Evolutionary conservation across 1,139 yeast species (phyloP).

Genomic region (Debaryomycetaceae sp.): DNA sequence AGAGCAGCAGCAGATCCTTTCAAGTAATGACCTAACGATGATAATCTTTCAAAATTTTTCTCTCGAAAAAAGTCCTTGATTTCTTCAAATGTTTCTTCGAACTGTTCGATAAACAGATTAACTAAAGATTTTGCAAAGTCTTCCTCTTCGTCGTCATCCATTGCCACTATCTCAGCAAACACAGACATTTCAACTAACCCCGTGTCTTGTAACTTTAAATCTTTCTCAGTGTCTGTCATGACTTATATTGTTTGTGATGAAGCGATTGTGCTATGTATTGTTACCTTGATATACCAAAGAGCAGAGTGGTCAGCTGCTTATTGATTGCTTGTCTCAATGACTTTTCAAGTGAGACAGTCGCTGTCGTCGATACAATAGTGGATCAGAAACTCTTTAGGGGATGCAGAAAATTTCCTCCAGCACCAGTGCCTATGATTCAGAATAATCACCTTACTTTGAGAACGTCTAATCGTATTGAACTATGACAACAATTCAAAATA

Average conservation of each 20-base stretch:
- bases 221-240: conserved; percentile 31
- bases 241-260: neutral
- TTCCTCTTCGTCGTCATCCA: conserved; percentile 93
- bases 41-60: conserved; percentile 56
- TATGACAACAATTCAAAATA: too few species aligned
- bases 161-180: conserved; percentile 80
- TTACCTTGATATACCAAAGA: too few species aligned
- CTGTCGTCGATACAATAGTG: too few species aligned
- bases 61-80: conserved; percentile 55
- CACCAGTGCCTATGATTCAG: too few species aligned
- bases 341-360: too few species aligned
- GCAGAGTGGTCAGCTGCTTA: too few species aligned
- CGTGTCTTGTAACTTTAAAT: conserved; percentile 38
- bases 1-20: conserved; percentile 96
- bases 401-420: too few species aligned
- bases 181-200: conserved; percentile 87
- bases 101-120: conserved; percentile 85
- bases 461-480: too few species aligned
- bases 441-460: too few species aligned
- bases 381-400: too few species aligned
- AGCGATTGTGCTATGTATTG: conserved; percentile 2
- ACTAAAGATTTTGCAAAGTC: conserved; percentile 78
- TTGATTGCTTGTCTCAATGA: too few species aligned
- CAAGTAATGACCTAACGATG: conserved; percentile 82
- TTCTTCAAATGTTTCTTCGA: conserved; percentile 70